Percentiles rank a stretch among this genome's conserved stretches.
These are phyloP conservation scores for Vitis hybrid DNA, from an alignment of 177 flowering plant species.

Conservation along the genomic window DNA sequence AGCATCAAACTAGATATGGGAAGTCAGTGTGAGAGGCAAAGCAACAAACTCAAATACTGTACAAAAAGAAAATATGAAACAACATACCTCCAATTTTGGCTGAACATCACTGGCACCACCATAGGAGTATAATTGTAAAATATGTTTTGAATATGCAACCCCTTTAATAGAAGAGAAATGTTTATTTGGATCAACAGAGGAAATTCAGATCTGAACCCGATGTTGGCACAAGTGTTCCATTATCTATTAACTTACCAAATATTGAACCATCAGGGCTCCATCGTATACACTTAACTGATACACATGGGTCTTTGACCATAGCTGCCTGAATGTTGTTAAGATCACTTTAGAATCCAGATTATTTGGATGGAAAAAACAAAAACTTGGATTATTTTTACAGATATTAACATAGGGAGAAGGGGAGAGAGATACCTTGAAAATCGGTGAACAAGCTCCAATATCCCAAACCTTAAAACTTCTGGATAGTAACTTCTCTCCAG, in stretches of 20 bases:
- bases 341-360: constrained; percentile 1
- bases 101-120: constrained; percentile 27
- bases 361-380: neutral
- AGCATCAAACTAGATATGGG: constrained; percentile 37
- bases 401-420: neutral
- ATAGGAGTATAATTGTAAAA: constrained; percentile 46
- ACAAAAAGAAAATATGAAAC: neutral
- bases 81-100: constrained; percentile 34
- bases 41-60: neutral
- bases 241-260: constrained; percentile 27
- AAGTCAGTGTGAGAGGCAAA: neutral
- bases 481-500: constrained; percentile 16
- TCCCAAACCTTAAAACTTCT: constrained; percentile 44
- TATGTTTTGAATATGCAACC: constrained; percentile 49
- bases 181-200: neutral
- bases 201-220: neutral
- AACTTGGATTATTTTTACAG: neutral
- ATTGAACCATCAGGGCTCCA: constrained; percentile 39
- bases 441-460: constrained; percentile 27
- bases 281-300: constrained; percentile 24
- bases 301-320: constrained; percentile 11
- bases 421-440: constrained; percentile 13
- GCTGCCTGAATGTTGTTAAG: constrained; percentile 14
- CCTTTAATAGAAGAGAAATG: constrained; percentile 21
- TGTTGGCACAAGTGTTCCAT: neutral